Base-by-base conservation (phyloP, 345 rosid species). In the Heritiera littoralis region DNA sequence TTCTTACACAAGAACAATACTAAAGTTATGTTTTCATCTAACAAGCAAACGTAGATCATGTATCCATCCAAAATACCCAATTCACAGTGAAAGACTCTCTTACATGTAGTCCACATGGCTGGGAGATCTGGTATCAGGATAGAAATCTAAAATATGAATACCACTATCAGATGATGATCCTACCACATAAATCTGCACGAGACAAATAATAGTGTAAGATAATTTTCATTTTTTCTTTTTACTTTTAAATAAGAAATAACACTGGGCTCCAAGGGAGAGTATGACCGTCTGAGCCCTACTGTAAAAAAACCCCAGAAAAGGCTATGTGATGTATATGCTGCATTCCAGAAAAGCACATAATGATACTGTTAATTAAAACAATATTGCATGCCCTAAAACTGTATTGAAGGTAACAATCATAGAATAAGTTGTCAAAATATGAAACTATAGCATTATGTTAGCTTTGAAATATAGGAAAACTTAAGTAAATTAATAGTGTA, bases 131-230 rank as follows among this genome's bases (percentile, higher is more conserved):
- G 83, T 28, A 80, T 90, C 89, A 6, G 99, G 95, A 83, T 89
- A 88, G 82, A 96, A 96, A 85, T 96, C 99, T 87, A 96, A 85
- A 82, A 94, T 86, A 88, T 94, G 93, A 83, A 96, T 87, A 82
- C 98, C 99, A 72, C 84, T 84, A 74, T 88, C 89, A 72, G 89
- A 81, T 83, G 88, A 86, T 66, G 98, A 91, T 58, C 97, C 97
- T 43, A 90, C 95, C 66, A 69, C 97, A 87, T 90, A 94, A 28
- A 89, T 88, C 98, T 96, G 90, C 84, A 84, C 15, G 9, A 55
- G 18, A 54, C 69, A 69, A 58, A 73, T 73, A 55, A 56, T 73
- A 23, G 65, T 38, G 18, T 54, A 10, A 38, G 32, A 18, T 41
- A 41, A 41, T 0, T 4, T 17, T 9, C 48, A 7, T 9, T 49